Conservation (phyloP, 2,329 filamentous ascomycete species). For the Colletotrichum sp. region DNA sequence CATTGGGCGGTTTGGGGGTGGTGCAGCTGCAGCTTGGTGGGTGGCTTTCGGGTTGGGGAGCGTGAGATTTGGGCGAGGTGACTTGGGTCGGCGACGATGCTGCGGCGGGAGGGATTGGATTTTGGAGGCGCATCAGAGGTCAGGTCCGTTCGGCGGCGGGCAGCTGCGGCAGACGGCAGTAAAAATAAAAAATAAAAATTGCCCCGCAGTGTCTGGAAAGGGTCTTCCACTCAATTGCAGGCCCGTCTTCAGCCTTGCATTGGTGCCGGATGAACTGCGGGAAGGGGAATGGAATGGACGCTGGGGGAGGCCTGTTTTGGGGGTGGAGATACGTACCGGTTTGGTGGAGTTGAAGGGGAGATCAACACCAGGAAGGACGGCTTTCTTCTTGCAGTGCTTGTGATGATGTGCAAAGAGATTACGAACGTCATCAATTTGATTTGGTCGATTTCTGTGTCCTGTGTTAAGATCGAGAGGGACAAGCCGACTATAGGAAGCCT, state of each 20-base stretch:
- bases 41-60: neutral
- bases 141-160: neutral
- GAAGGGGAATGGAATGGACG: neutral
- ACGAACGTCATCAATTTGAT: neutral
- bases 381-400: neutral
- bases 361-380: neutral
- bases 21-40: neutral
- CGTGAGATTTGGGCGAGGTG: neutral
- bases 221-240: neutral
- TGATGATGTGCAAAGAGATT: neutral
- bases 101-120: neutral
- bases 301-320: neutral
- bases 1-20: neutral
- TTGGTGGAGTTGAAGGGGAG: neutral
- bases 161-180: neutral
- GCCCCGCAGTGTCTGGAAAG: neutral
- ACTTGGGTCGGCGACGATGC: constrained; percentile 25
- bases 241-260: constrained; percentile 3
- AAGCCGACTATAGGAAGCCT: neutral
- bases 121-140: constrained; percentile 3
- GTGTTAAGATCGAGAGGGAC: rapidly evolving
- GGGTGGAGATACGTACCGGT: neutral
- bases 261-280: constrained; percentile 7
- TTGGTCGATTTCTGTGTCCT: neutral
- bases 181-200: neutral